A percentile compares a stretch with the other conserved stretches of the same genome.
Conservation (phyloP, 106 monocot genomes). For the Acorus gramineus region DNA sequence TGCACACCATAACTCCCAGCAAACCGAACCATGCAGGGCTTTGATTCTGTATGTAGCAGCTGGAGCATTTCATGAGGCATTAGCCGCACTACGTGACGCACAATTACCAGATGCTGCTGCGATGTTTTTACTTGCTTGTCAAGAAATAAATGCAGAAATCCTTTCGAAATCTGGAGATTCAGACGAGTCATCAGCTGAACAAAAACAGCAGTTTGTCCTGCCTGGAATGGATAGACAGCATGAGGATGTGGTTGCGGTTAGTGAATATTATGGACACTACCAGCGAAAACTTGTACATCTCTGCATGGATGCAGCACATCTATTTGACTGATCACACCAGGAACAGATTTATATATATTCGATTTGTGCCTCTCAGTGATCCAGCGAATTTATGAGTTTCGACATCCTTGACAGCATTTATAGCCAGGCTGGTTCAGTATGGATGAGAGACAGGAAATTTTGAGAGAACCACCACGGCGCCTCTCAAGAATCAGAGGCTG, state of each 20-base stretch:
- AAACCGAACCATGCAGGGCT: slow-evolving; percentile 37
- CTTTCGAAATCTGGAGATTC: slow-evolving; percentile 4
- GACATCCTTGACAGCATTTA: too few relatives aligned
- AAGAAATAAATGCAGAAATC: slow-evolving; percentile 61
- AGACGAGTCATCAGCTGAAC: slow-evolving; percentile 9
- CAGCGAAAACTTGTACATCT: slow-evolving; percentile 89
- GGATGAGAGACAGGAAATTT: too few relatives aligned
- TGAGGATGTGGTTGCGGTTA: slow-evolving; percentile 52
- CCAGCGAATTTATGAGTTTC: too few relatives aligned
- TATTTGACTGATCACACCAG: slow-evolving; percentile 43
- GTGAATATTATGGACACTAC: slow-evolving; percentile 80
- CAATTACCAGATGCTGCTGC: slow-evolving; percentile 86
- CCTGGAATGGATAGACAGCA: slow-evolving; percentile 45
- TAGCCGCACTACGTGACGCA: slow-evolving; percentile 67
- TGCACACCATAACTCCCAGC: too few relatives aligned
- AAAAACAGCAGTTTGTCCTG: slow-evolving; percentile 27
- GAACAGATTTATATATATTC: background rate
- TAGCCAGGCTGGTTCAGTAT: too few relatives aligned
- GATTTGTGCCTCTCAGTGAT: too few relatives aligned
- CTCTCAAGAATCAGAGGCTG: too few relatives aligned
- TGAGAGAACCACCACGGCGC: too few relatives aligned
- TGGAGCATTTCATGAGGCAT: slow-evolving; percentile 74
- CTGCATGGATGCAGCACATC: slow-evolving; percentile 71
- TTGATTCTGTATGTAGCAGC: slow-evolving; percentile 84
- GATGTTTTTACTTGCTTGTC: slow-evolving; percentile 96